Base-by-base conservation (phyloP, 441 rosid species). In the Erysimum pusillum region DNA sequence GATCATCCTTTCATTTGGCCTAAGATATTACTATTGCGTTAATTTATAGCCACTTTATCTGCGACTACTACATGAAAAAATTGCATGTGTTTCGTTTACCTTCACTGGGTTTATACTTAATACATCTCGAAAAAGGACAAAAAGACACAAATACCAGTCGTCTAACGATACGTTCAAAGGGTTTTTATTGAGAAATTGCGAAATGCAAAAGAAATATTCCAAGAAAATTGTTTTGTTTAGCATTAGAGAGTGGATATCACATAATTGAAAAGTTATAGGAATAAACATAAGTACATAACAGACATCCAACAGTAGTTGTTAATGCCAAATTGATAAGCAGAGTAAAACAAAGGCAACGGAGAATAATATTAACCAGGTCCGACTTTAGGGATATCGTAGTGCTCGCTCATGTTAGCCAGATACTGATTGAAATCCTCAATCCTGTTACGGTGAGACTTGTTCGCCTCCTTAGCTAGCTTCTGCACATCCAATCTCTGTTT, bases 381-480 rank as follows among this genome's bases (percentile, higher is more conserved):
- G 68, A 89, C 91, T 80, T 86, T 87, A 5, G 89, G 94, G 76
- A 89, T 86, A 79, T 86, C 89, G 13, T 87, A 85, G 76, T 87
- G 91, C 81, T 89, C 91, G 20, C 88, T 89, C 88, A 89, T 86
- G 80, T 85, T 89, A 13, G 90, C 91, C 5, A 89, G 86, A 78
- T 84, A 87, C 79, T 84, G 90, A 71, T 84, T 87, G 79, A 83
- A 89, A 69, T 87, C 90, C 54, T 85, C 90, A 74, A 89, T 87
- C 75, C 87, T 81, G 75, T 89, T 87, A 4, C 89, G 90, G 69
- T 89, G 91, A 42, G 91, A 87, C 68, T 86, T 87, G 71, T 83
- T 79, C 1, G 89, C 91, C 53, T 81, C 85, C 79, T 87, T 87
- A 4, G 86, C 85, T 78, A 87, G 79, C 28, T 83, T 86, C 61